Conservation (phyloP, 2,329 filamentous ascomycete species). For the Ophiostoma piceae region DNA sequence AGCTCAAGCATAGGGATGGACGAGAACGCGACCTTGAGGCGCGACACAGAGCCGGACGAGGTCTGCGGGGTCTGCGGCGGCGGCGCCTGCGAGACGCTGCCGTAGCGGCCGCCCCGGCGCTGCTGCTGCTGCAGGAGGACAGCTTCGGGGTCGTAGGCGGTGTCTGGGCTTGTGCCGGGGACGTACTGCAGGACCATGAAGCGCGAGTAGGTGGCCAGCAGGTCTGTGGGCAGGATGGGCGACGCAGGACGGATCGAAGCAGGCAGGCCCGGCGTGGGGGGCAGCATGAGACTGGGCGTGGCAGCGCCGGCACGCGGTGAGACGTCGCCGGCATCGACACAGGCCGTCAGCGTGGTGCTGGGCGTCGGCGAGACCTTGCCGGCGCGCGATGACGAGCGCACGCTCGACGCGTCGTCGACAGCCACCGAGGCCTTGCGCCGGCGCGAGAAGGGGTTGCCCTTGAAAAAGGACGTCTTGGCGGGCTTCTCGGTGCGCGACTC, state of each 20-base stretch:
- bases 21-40: slow-evolving; percentile 43
- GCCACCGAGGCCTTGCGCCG: background rate
- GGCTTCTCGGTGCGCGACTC: background rate
- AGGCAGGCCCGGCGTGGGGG: background rate
- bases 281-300: background rate
- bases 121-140: background rate
- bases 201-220: slow-evolving; percentile 29
- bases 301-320: background rate
- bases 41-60: slow-evolving; percentile 20
- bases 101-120: background rate
- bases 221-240: slow-evolving; percentile 10
- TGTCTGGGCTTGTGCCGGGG: slow-evolving; percentile 22
- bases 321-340: background rate
- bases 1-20: slow-evolving; percentile 39
- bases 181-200: slow-evolving; percentile 33
- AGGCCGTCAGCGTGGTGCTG: background rate
- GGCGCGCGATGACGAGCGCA: background rate
- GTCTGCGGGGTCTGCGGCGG: slow-evolving; percentile 26
- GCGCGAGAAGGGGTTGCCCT: slow-evolving; percentile 23
- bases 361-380: background rate
- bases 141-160: background rate
- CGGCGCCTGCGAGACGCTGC: background rate
- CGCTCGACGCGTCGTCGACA: background rate
- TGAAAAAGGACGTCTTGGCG: slow-evolving; percentile 24
- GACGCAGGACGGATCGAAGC: background rate